Conservation (phyloP, 257 asterid species). For the Plectranthus barbatus region DNA sequence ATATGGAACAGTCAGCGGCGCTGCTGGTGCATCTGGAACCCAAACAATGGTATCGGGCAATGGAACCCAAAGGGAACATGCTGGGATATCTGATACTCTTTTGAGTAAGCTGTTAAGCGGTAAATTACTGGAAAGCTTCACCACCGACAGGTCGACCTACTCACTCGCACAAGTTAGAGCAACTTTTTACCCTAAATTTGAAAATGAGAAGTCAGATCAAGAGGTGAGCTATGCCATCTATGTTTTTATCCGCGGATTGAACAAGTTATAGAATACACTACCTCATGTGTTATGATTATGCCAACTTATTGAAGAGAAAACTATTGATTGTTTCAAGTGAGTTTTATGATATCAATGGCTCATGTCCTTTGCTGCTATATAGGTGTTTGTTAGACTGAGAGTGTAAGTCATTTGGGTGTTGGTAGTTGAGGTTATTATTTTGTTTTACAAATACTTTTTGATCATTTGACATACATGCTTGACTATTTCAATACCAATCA, state of each 20-base stretch:
- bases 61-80: slow-evolving; percentile 30
- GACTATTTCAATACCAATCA: slow-evolving; percentile 11
- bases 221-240: slow-evolving; percentile 45
- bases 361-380: not conserved
- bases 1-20: slow-evolving; percentile 51
- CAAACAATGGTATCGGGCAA: slow-evolving; percentile 10
- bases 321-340: slow-evolving; percentile 5
- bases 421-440: slow-evolving; percentile 5
- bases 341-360: slow-evolving; percentile 3
- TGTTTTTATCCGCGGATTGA: not conserved
- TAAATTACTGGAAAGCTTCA: slow-evolving; percentile 53
- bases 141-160: slow-evolving; percentile 65
- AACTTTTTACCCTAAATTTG: slow-evolving; percentile 95
- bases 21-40: slow-evolving; percentile 12
- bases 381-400: not conserved
- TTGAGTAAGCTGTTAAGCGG: slow-evolving; percentile 48
- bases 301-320: not conserved
- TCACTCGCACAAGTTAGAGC: slow-evolving; percentile 78
- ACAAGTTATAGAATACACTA: not conserved
- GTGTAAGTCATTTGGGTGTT: not conserved
- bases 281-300: not conserved
- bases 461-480: slow-evolving; percentile 8
- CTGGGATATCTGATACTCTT: slow-evolving; percentile 30
- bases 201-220: slow-evolving; percentile 93
- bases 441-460: not conserved